phyloP scores from a whole-genome alignment of 306 rosid species.

The Inga leiocalycina region DNA sequence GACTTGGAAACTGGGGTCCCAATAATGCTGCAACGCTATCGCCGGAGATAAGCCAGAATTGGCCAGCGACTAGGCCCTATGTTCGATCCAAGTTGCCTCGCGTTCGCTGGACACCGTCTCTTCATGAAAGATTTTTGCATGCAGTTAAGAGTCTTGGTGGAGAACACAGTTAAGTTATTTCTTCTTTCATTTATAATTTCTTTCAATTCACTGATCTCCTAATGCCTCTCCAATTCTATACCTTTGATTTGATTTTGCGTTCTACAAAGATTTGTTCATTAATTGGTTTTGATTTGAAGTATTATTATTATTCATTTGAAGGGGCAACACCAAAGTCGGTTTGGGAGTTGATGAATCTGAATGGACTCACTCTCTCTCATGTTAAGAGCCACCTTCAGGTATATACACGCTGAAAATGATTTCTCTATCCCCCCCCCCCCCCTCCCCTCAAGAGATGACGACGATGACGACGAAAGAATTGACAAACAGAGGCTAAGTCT shows the following conservation, averaged over 20 bases:
- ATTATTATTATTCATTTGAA: slow-evolving; percentile 26
- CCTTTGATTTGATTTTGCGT: neutral
- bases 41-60: slow-evolving; percentile 40
- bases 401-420: neutral
- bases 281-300: slow-evolving; percentile 14
- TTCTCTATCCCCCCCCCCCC: neutral
- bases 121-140: slow-evolving; percentile 83
- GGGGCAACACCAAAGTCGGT: slow-evolving; percentile 92
- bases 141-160: slow-evolving; percentile 89
- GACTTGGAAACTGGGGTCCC: neutral
- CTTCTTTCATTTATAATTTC: neutral
- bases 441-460: too few relatives aligned
- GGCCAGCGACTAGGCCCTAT: slow-evolving; percentile 59
- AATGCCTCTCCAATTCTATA: too few relatives aligned
- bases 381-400: slow-evolving; percentile 99
- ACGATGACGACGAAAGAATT: too few relatives aligned
- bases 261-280: neutral
- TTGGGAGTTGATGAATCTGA: slow-evolving; percentile 74
- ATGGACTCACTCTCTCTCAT: slow-evolving; percentile 77
- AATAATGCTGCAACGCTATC: neutral
- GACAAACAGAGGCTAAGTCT: too few relatives aligned
- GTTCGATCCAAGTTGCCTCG: slow-evolving; percentile 74
- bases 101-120: slow-evolving; percentile 86
- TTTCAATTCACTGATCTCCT: too few relatives aligned
- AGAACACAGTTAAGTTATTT: slow-evolving; percentile 61